A percentile compares a stretch with the other conserved stretches of the same genome.
Evolutionary conservation across 768 basidiomycete genomes (phyloP).

Genomic region (Lepiota subincarnata): DNA sequence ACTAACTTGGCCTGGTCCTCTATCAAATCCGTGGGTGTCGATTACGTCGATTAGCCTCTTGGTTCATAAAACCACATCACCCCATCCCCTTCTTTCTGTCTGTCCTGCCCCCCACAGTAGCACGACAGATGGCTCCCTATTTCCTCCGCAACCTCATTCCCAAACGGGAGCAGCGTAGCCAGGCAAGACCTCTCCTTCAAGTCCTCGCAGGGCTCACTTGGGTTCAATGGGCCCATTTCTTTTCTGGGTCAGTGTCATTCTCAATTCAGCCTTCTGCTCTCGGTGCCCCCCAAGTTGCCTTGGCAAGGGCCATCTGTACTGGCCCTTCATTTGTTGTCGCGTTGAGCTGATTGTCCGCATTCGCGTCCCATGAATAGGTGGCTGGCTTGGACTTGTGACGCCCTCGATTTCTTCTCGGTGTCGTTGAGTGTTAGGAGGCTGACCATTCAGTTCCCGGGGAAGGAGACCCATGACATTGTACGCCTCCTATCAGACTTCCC

Average conservation of each 20-base stretch:
- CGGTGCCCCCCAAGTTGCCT: background rate
- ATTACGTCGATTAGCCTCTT: background rate
- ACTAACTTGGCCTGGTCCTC: background rate
- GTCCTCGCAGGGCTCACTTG: slow-evolving; percentile 42
- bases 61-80: background rate
- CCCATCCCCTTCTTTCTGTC: background rate
- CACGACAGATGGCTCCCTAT: slow-evolving; percentile 39
- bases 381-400: slow-evolving; percentile 86
- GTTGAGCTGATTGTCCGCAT: background rate
- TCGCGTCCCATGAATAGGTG: slow-evolving; percentile 39
- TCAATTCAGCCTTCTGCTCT: background rate
- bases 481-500: slow-evolving; percentile 7
- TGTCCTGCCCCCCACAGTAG: background rate
- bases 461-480: slow-evolving; percentile 37
- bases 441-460: slow-evolving; percentile 39
- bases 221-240: slow-evolving; percentile 57
- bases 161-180: slow-evolving; percentile 34
- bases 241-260: slow-evolving; percentile 45
- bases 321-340: slow-evolving; percentile 17
- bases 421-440: slow-evolving; percentile 52
- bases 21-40: slow-evolving; percentile 1
- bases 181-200: slow-evolving; percentile 36
- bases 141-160: slow-evolving; percentile 50
- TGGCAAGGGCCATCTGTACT: background rate
- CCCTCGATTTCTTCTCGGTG: slow-evolving; percentile 83